These are phyloP conservation scores for Penicillium alfredii DNA, from an alignment of 495 filamentous ascomycete genomes.

Conservation along the genomic window DNA sequence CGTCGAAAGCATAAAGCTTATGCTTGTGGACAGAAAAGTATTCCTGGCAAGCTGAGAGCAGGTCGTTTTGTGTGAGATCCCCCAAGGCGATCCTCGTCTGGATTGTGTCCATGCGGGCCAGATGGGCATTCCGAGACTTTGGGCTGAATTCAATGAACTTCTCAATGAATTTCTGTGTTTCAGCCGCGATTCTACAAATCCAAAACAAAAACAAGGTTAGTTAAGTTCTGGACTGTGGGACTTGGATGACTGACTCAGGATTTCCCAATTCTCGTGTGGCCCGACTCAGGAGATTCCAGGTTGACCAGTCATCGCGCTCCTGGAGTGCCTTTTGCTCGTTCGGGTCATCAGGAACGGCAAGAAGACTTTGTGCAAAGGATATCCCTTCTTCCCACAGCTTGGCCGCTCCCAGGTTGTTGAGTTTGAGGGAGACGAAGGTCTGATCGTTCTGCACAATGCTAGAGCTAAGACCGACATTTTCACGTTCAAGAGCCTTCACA, in stretches of 20 bases:
- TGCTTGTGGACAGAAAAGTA: conserved; percentile 46
- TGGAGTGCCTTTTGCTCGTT: conserved; percentile 31
- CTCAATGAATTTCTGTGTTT: conserved; percentile 28
- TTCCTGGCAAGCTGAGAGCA: conserved; percentile 38
- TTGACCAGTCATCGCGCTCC: conserved; percentile 51
- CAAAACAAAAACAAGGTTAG: conserved; percentile 11
- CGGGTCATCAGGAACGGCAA: conserved; percentile 28
- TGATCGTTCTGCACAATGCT: conserved; percentile 47
- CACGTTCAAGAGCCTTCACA: conserved; percentile 45
- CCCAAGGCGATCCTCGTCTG: conserved; percentile 24
- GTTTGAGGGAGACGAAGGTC: conserved; percentile 42
- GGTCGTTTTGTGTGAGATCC: conserved; percentile 24
- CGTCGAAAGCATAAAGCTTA: conserved; percentile 51
- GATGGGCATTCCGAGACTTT: conserved; percentile 44
- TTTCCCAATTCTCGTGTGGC: too few relatives aligned
- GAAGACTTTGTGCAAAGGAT: conserved; percentile 37
- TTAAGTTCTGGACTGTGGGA: too few relatives aligned
- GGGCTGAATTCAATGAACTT: conserved; percentile 30
- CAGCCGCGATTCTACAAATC: conserved; percentile 24
- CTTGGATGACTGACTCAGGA: too few relatives aligned
- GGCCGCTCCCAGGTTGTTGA: conserved; percentile 38
- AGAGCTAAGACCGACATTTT: conserved; percentile 47
- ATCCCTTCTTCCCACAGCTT: conserved; percentile 44
- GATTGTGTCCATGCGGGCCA: conserved; percentile 35
- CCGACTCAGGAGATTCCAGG: conserved; percentile 45